These are phyloP conservation scores for Alloascoidea hylecoeti DNA, from an alignment of 805 yeast genomes.

Conservation along the genomic window DNA sequence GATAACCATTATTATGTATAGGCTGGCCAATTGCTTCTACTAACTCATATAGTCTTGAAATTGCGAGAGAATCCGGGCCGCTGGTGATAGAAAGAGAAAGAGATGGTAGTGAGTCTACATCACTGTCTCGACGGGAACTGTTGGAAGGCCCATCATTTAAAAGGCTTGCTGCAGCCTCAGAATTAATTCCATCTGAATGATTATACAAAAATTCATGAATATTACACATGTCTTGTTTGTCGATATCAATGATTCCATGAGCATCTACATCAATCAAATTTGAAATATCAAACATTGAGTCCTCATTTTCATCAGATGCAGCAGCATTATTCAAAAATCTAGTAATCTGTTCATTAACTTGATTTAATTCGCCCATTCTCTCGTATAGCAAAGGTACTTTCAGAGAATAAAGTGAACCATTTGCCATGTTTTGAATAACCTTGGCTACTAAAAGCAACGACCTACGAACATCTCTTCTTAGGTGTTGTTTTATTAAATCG, in stretches of 20 bases:
- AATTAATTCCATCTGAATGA: constrained; percentile 26
- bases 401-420: constrained; percentile 12
- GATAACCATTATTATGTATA: not conserved
- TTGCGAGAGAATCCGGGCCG: constrained; percentile 6
- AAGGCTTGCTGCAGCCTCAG: constrained; percentile 6
- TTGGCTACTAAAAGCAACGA: constrained; percentile 13
- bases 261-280: not conserved
- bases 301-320: not conserved
- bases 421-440: constrained; percentile 15
- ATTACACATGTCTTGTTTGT: constrained; percentile 13
- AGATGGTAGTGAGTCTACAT: not conserved
- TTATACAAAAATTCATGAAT: constrained; percentile 35
- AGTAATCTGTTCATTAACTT: not conserved
- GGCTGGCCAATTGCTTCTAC: constrained; percentile 1
- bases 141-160: not conserved
- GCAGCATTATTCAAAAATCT: constrained; percentile 19
- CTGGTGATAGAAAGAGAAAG: not conserved
- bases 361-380: not conserved
- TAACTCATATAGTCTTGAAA: constrained; percentile 14
- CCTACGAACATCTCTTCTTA: constrained; percentile 9
- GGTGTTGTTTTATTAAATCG: constrained; percentile 10
- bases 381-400: constrained; percentile 23
- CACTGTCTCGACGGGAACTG: not conserved
- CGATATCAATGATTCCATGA: not conserved
- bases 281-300: not conserved